A percentile compares a stretch with the other conserved stretches of the same genome.
Conservation (phyloP, 495 filamentous ascomycete species). For the Friedmanniomyces simplex region DNA sequence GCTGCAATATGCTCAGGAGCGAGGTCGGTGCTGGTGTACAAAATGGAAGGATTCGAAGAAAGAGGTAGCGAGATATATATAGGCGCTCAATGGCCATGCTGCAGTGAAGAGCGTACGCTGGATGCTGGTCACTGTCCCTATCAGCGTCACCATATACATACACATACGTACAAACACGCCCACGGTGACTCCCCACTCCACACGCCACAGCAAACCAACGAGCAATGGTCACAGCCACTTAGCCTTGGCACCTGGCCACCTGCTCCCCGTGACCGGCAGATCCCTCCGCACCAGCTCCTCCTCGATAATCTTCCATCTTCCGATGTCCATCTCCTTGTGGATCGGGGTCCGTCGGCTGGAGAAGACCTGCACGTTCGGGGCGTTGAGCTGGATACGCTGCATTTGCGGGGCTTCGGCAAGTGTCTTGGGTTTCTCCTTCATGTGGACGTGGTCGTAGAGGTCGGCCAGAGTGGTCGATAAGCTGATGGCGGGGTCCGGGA, state of each 20-base stretch:
- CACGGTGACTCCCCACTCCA: background rate
- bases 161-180: background rate
- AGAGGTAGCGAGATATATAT: too few relatives aligned
- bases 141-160: background rate
- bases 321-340: conserved; percentile 63
- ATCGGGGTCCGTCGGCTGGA: conserved; percentile 49
- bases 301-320: conserved; percentile 78
- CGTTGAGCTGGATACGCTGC: conserved; percentile 33
- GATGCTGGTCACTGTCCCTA: background rate
- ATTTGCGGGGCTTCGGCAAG: conserved; percentile 34
- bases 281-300: conserved; percentile 55
- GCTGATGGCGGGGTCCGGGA: conserved; percentile 57
- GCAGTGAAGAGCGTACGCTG: background rate
- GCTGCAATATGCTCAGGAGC: too few relatives aligned
- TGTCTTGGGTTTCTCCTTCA: conserved; percentile 50
- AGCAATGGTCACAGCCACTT: background rate
- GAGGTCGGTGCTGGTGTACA: too few relatives aligned
- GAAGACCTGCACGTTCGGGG: conserved; percentile 63
- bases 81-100: background rate
- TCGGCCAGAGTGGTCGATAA: conserved; percentile 42
- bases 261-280: conserved; percentile 24
- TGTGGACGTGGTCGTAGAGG: conserved; percentile 44
- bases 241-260: background rate
- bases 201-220: background rate
- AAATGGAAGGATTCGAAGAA: too few relatives aligned